Base-by-base conservation (phyloP, 805 yeast genomes). In the Saccharomycopsis schoenii region DNA sequence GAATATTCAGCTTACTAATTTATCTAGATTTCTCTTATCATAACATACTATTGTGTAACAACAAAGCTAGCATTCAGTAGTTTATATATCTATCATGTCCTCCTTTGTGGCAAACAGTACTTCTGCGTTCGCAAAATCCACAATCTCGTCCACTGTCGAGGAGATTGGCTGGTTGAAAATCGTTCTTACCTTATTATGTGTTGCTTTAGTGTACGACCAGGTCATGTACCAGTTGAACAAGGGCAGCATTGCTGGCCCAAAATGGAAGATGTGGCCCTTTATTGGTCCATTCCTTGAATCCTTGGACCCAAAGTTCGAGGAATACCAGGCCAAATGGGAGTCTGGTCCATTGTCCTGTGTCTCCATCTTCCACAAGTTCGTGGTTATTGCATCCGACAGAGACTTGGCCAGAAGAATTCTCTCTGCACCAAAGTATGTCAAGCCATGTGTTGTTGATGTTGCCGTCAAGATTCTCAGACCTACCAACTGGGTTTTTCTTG, bases 401-500 rank as follows among this genome's bases (percentile, higher is more conserved):
- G 97, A 91, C 67, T 77, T 92, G 64, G 88, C 97, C 37, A 83
- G 97, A 72, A 92, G 92, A 69, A 83, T 91, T 63, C 80, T 93
- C 68, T 85, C 83, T 70, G 84, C 96, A 19, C 96, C 97, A 47
- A 80, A 83, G 56, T 94, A 80, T 70, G 97, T 91, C 64, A 91
- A 91, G 74, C 99, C 99, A 5, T 94, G 99, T 77, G 97, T 94
- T 63, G 99, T 94, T 66, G 99, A 94, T 72, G 98, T 91, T 60
- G 99, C 99, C 21, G 80, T 85, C 65, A 94, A 94, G 75, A 89
- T 94, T 66, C 78, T 94, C 69, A 84, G 98, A 74, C 97, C 98
- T 56, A 80, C 93, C 55, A 94, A 93, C 78, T 94, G 99, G 99
- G 99, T 94, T 42, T 94, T 94, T 73, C 76, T 91, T 69, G 99